A percentile compares a stretch with the other conserved stretches of the same genome.
These are phyloP conservation scores for Coccomyxa sp. DNA, from an alignment of 139 green algal genomes.

Conservation along the genomic window DNA sequence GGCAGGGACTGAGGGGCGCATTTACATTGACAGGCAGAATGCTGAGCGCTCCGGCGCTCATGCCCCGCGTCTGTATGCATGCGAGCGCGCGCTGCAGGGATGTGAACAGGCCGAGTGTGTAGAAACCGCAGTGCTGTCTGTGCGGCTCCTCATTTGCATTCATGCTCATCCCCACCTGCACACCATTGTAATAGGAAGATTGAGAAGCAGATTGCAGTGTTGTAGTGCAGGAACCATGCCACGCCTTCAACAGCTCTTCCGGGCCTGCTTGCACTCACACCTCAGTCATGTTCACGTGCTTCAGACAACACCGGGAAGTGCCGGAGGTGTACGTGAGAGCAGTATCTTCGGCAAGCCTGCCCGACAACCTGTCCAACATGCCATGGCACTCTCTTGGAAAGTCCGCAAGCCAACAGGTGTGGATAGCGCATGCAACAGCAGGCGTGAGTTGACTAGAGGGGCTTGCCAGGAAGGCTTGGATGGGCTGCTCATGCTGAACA, in stretches of 20 bases:
- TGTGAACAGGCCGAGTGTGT: not conserved
- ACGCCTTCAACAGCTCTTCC: not conserved
- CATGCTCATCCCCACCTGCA: not conserved
- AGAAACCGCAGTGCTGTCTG: not conserved
- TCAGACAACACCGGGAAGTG: too few relatives aligned
- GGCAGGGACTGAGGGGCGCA: not conserved
- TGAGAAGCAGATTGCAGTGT: too few relatives aligned
- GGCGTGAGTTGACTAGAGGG: not conserved
- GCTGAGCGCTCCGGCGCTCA: not conserved
- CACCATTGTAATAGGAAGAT: not conserved
- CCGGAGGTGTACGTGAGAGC: too few relatives aligned
- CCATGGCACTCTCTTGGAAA: not conserved
- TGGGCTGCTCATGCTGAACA: not conserved
- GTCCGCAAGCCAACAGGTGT: not conserved
- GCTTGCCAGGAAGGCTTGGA: not conserved
- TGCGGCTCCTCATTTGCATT: not conserved
- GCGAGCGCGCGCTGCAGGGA: not conserved
- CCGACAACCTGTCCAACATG: not conserved
- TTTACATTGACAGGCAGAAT: not conserved
- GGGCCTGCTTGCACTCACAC: not conserved
- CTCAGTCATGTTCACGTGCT: too few relatives aligned
- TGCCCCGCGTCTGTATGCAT: not conserved
- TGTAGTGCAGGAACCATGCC: too few relatives aligned
- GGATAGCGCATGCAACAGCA: not conserved
- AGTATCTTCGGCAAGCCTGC: too few relatives aligned